A percentile compares a stretch with the other conserved stretches of the same genome.
Evolutionary conservation across 2,329 filamentous ascomycete species (phyloP).

Genomic region (Neonectria sp.): DNA sequence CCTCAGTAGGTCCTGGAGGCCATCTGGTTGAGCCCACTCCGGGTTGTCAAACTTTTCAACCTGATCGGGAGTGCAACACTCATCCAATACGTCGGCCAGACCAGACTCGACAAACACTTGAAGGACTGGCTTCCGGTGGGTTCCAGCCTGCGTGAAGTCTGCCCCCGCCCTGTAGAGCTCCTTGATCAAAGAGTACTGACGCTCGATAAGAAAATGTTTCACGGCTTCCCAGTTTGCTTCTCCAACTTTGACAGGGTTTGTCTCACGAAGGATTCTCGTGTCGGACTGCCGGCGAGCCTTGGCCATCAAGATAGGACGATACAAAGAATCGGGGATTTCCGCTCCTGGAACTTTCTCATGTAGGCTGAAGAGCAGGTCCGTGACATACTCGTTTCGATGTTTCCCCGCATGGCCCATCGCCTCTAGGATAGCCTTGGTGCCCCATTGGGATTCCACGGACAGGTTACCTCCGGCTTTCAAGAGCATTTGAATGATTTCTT

Average conservation of each 20-base stretch:
- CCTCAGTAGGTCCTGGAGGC: too few species aligned
- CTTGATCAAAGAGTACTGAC: slow-evolving; percentile 30
- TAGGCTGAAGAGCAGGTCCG: slow-evolving; percentile 22
- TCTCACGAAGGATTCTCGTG: slow-evolving; percentile 13
- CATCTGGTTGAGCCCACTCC: background rate
- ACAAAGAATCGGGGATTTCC: slow-evolving; percentile 2
- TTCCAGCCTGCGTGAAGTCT: slow-evolving; percentile 12
- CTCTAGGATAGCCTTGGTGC: slow-evolving; percentile 9
- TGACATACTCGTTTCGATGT: slow-evolving; percentile 29
- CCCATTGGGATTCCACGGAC: background rate
- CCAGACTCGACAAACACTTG: slow-evolving; percentile 25
- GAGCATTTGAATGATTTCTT: slow-evolving; percentile 33
- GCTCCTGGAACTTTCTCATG: slow-evolving; percentile 19
- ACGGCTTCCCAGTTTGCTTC: slow-evolving; percentile 27
- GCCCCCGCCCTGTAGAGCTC: slow-evolving; percentile 29
- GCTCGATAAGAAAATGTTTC: slow-evolving; percentile 9
- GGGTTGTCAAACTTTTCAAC: slow-evolving; percentile 14
- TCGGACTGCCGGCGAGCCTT: slow-evolving; percentile 35
- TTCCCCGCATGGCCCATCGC: slow-evolving; percentile 33
- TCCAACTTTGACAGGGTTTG: slow-evolving; percentile 2
- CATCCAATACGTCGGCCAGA: slow-evolving; percentile 30
- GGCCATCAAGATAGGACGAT: slow-evolving; percentile 11
- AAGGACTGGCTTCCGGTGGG: slow-evolving; percentile 3
- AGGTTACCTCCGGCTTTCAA: slow-evolving; percentile 26
- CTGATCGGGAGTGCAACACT: slow-evolving; percentile 31